A percentile compares a stretch with the other conserved stretches of the same genome.
Evolutionary conservation across 768 basidiomycete species (phyloP).

Genomic region (Atractiella rhizophila): DNA sequence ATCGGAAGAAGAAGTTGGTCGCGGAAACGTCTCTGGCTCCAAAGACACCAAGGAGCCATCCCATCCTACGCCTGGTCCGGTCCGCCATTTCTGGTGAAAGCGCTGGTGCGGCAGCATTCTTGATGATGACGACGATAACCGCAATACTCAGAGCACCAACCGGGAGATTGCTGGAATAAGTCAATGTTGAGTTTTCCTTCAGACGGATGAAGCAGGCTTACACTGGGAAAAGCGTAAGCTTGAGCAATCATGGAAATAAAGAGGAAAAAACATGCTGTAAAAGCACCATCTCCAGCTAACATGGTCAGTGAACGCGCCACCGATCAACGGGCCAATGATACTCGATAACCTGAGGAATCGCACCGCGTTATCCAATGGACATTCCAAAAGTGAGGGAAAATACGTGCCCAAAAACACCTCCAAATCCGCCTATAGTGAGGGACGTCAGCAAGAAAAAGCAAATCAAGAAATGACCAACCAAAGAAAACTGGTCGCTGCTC

Average conservation of each 20-base stretch:
- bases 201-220: no score
- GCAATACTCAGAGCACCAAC: no score
- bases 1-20: background rate
- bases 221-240: no score
- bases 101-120: background rate
- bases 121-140: background rate
- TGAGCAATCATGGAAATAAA: no score
- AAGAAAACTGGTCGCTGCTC: slow-evolving; percentile 19
- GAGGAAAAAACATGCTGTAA: slow-evolving; percentile 11
- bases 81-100: background rate
- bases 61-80: background rate
- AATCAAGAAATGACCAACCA: no score
- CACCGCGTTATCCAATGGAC: slow-evolving; percentile 21
- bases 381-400: slow-evolving; percentile 20
- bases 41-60: background rate
- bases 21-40: background rate
- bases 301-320: slow-evolving; percentile 21
- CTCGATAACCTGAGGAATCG: slow-evolving; percentile 21
- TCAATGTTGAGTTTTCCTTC: no score
- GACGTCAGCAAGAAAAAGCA: no score
- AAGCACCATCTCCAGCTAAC: slow-evolving; percentile 34
- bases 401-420: slow-evolving; percentile 23
- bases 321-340: slow-evolving; percentile 22
- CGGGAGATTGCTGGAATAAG: no score
- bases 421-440: no score